A percentile compares a stretch with the other conserved stretches of the same genome.
Conservation (phyloP, 768 basidiomycete species). For the Galerina sulciceps region DNA sequence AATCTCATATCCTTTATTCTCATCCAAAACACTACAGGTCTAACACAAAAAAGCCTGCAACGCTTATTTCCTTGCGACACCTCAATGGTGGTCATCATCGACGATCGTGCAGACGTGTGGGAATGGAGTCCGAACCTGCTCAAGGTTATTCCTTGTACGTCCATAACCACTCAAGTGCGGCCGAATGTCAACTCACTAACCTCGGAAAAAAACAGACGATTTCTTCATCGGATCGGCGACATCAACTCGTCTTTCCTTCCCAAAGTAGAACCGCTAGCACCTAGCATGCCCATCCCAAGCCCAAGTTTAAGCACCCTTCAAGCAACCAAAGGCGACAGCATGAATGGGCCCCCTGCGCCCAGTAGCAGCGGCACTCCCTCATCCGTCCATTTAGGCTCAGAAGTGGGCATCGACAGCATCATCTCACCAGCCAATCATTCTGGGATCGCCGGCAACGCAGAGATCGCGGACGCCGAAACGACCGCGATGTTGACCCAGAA, state of each 20-base stretch:
- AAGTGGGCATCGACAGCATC: conserved; percentile 19
- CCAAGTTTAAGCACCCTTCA: conserved; percentile 2
- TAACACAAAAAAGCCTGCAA: conserved; percentile 91
- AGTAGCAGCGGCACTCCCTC: neutral
- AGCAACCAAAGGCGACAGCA: conserved; percentile 15
- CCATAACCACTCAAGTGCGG: neutral
- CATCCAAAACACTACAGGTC: conserved; percentile 49
- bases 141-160: conserved; percentile 93
- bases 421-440: conserved; percentile 24
- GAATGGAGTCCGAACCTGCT: conserved; percentile 96
- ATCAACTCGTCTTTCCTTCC: conserved; percentile 96
- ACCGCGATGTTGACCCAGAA: conserved; percentile 72
- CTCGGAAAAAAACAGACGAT: conserved; percentile 63
- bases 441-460: conserved; percentile 41
- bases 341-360: conserved; percentile 9
- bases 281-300: conserved; percentile 33
- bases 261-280: conserved; percentile 63
- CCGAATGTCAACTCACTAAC: conserved; percentile 21
- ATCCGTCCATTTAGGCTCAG: conserved; percentile 13
- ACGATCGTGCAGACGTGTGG: conserved; percentile 99
- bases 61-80: conserved; percentile 96
- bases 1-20: neutral
- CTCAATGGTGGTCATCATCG: conserved; percentile 99
- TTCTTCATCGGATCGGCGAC: conserved; percentile 99
- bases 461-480: conserved; percentile 45